Evolutionary conservation across 352 stramenopile genomes (phyloP).

Genomic region (Phytophthora pistaciae): DNA sequence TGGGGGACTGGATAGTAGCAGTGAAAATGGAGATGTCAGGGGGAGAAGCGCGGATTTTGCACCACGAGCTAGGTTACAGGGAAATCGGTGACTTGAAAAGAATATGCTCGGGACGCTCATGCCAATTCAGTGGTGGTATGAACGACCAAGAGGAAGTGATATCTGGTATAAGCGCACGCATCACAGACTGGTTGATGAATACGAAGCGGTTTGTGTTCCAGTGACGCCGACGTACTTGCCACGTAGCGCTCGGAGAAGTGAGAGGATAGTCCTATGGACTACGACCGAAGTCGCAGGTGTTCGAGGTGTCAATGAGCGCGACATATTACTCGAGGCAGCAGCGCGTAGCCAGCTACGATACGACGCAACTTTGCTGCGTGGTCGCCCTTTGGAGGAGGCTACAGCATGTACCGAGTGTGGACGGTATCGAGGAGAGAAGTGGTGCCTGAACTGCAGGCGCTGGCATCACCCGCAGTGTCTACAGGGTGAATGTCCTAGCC

Average conservation of each 20-base stretch:
- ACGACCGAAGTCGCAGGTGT: not conserved
- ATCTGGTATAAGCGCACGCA: conserved; percentile 15
- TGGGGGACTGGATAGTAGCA: conserved; percentile 1
- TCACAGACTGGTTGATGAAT: not conserved
- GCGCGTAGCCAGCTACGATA: not conserved
- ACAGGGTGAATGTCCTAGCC: too few relatives aligned
- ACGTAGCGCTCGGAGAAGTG: too few relatives aligned
- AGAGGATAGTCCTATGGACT: conserved; percentile 1
- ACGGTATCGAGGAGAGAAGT: not conserved
- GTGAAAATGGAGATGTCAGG: not conserved
- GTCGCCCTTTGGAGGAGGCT: not conserved
- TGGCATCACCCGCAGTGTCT: conserved; percentile 14
- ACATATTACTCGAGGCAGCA: not conserved
- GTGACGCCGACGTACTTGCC: conserved; percentile 8
- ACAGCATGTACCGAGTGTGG: conserved; percentile 4
- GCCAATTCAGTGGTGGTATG: conserved; percentile 9
- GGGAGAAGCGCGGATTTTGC: not conserved
- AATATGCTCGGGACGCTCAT: not conserved
- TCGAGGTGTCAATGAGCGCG: not conserved
- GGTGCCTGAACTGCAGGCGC: not conserved
- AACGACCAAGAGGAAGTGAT: conserved; percentile 7
- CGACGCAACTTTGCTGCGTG: not conserved
- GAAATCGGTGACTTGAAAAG: not conserved
- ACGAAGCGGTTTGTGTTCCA: conserved; percentile 4
- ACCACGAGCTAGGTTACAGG: not conserved